These are phyloP conservation scores for Helotiales sp. DNA, from an alignment of 2,329 filamentous ascomycete genomes.

Conservation along the genomic window DNA sequence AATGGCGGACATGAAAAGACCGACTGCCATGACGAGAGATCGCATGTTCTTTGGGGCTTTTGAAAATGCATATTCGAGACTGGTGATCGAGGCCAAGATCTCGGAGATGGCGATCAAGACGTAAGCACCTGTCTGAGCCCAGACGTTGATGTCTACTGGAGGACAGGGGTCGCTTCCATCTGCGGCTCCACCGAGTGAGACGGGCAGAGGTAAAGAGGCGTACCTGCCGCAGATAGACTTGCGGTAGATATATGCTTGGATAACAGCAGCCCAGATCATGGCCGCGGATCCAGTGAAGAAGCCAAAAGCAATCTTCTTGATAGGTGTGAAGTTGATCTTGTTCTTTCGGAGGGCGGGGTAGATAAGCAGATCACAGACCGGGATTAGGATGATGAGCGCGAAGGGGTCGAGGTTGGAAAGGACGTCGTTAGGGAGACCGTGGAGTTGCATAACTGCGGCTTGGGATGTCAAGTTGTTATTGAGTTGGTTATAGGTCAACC, in stretches of 20 bases:
- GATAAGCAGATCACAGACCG: constrained; percentile 65
- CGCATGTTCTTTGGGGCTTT: constrained; percentile 81
- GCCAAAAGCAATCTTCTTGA: constrained; percentile 72
- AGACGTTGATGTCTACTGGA: constrained; percentile 64
- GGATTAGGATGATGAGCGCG: constrained; percentile 73
- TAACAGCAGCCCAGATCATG: constrained; percentile 57
- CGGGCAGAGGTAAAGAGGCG: constrained; percentile 44
- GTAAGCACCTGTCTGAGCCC: constrained; percentile 49
- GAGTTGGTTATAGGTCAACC: constrained; percentile 41
- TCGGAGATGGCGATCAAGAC: constrained; percentile 56
- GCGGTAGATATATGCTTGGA: constrained; percentile 65
- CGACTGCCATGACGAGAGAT: constrained; percentile 69
- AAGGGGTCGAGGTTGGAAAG: constrained; percentile 76
- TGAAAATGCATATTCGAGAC: constrained; percentile 74
- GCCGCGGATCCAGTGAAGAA: constrained; percentile 66
- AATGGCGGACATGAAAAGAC: constrained; percentile 70
- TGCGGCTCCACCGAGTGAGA: constrained; percentile 18
- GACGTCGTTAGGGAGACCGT: constrained; percentile 76
- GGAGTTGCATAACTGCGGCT: constrained; percentile 63
- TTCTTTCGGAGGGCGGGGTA: constrained; percentile 67
- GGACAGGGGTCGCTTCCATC: constrained; percentile 47
- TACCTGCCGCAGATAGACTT: constrained; percentile 58
- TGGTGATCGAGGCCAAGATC: constrained; percentile 59
- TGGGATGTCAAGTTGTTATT: constrained; percentile 63
- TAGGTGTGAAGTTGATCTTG: constrained; percentile 68